Evolutionary conservation across 2,329 filamentous ascomycete species (phyloP), one percentile per base, ranked within the genome.

Genomic region (Hypoxylon sp.): DNA sequence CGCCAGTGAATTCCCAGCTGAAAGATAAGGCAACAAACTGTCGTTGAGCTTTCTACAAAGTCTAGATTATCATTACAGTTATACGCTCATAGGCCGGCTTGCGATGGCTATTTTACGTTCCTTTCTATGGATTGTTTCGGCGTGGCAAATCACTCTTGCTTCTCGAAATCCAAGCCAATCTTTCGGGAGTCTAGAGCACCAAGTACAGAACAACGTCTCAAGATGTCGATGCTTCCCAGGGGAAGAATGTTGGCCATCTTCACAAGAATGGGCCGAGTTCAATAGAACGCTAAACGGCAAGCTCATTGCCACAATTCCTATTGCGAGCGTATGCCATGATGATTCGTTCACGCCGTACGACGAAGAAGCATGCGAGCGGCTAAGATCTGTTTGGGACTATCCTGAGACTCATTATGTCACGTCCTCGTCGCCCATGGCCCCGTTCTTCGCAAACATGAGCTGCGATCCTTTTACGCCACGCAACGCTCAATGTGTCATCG

Each of bases 261-360:
- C 59, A 3, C 47, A 67, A 11, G 72, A 73, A n/a, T 87, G 85
- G 84, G 66, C 71, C 5, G 58, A 64, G 0, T 80, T 87, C 54
- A 87, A 87, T 64, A 29, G 73, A 13, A 81, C 83, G 2, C 72
- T 87, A 6, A 73, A 75, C 8, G 85, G 85, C 0, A 77, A 75
- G 19, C 75, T 87, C 33, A 76, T 87, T 17, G 78, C 79, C 2
- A 85, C 82, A 0, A 73, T 81, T 1, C 84, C 85, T 0, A 72
- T 85, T 5, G 85, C 79, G 2, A 69, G 78, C 3, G 74, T 79
- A 0, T 87, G 84, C 65, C 84, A 86, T 66, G 72, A 77, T n/a
- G 14, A 39, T n/a, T 14, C 35, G 3, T 39, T 39, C 14, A 5
- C 9, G 5, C 35, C 35, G 4, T 39, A 39, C 35, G 35, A 39